Percentiles rank a stretch among this genome's conserved stretches.
These are phyloP conservation scores for Fusarium transvaalense DNA, from an alignment of 2,329 filamentous ascomycete species.

Conservation along the genomic window DNA sequence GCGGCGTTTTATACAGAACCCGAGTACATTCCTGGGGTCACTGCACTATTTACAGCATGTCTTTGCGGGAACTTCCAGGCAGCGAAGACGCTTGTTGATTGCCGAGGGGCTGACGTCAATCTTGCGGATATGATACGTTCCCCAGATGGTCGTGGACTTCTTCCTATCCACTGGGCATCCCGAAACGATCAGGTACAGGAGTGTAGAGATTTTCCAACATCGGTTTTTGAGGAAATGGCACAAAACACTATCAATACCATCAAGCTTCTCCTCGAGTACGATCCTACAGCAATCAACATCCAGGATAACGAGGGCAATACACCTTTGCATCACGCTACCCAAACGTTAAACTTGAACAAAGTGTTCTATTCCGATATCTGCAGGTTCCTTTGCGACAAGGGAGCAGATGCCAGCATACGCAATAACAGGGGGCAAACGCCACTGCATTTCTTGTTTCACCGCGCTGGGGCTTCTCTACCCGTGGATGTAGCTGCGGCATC, in stretches of 20 bases:
- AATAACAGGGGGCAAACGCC: neutral
- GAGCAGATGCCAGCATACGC: neutral
- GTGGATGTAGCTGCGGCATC: neutral
- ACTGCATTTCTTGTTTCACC: neutral
- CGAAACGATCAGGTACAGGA: rapidly evolving
- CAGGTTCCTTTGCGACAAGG: neutral
- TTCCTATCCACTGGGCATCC: neutral
- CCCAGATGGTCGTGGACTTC: neutral
- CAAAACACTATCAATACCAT: neutral
- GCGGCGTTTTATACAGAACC: too few species aligned
- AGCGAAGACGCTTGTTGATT: neutral
- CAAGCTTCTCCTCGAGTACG: rapidly evolving
- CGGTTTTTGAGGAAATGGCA: rapidly evolving
- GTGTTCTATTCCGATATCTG: rapidly evolving
- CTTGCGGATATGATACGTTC: rapidly evolving
- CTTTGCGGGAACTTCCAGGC: neutral
- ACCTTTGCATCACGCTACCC: neutral
- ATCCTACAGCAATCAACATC: neutral
- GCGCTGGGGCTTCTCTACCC: rapidly evolving
- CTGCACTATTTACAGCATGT: neutral
- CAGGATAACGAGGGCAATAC: neutral
- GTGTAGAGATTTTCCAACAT: rapidly evolving
- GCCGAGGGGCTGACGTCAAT: neutral
- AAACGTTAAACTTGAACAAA: too few species aligned
- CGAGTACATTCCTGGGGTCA: neutral